Evolutionary conservation across 2,329 filamentous ascomycete species (phyloP).

Genomic region (Xylaria sp.): DNA sequence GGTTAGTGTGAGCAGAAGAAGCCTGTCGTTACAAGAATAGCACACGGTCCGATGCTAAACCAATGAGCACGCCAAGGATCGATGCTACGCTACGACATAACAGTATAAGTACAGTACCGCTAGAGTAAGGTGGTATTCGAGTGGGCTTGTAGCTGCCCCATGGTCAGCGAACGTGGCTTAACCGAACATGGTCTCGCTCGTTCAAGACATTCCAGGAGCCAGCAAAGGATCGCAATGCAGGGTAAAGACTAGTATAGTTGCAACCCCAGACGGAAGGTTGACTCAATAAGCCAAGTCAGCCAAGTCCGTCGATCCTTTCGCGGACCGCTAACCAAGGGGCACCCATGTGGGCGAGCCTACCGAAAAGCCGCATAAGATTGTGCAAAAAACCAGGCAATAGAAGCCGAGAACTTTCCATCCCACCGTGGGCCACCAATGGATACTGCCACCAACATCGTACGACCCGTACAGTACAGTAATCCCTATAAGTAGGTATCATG

Average conservation of each 20-base stretch:
- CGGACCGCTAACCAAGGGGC: background rate
- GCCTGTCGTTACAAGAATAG: slow-evolving; percentile 31
- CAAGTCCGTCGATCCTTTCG: slow-evolving; percentile 19
- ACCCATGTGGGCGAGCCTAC: slow-evolving; percentile 2
- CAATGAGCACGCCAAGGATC: slow-evolving; percentile 22
- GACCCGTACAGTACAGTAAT: slow-evolving; percentile 20
- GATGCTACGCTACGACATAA: slow-evolving; percentile 7
- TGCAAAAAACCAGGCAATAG: background rate
- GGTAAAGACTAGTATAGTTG: slow-evolving; percentile 1
- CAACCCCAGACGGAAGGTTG: slow-evolving; percentile 26
- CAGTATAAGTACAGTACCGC: background rate
- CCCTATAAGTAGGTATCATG: background rate
- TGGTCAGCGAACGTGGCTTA: slow-evolving; percentile 35
- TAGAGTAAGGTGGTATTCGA: slow-evolving; percentile 14
- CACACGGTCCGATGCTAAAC: slow-evolving; percentile 20
- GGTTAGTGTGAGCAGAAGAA: background rate
- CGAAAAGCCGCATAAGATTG: background rate
- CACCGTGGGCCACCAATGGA: background rate
- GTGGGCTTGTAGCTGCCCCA: slow-evolving; percentile 19
- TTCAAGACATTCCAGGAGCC: slow-evolving; percentile 10
- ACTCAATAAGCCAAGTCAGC: slow-evolving; percentile 28
- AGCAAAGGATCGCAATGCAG: slow-evolving; percentile 27
- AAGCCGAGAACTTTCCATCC: background rate
- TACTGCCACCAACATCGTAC: slow-evolving; percentile 12
- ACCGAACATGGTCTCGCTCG: slow-evolving; percentile 16